Conservation (phyloP, 2,329 filamentous ascomycete genomes). For the Aspergillus udagawae region DNA sequence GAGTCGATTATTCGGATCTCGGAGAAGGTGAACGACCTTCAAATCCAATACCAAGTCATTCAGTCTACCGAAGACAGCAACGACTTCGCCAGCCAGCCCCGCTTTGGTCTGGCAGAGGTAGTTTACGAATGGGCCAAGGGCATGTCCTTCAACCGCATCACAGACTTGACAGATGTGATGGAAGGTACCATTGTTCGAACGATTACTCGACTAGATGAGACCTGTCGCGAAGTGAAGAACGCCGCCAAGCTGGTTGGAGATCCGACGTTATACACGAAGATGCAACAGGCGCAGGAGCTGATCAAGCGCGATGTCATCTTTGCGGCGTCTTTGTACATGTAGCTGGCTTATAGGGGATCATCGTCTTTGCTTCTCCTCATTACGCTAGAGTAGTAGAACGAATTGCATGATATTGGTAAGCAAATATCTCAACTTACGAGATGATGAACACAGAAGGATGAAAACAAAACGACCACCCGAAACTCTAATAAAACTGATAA, state of each 20-base stretch:
- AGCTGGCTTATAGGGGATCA: background rate
- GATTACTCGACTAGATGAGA: conserved; percentile 91
- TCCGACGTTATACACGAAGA: conserved; percentile 88
- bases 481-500: background rate
- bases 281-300: conserved; percentile 95
- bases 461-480: background rate
- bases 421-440: background rate
- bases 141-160: conserved; percentile 98
- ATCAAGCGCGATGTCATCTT: conserved; percentile 96
- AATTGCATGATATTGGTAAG: background rate
- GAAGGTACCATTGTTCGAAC: conserved; percentile 96
- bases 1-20: conserved; percentile 84
- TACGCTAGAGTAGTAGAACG: background rate
- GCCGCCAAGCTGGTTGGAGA: conserved; percentile 93
- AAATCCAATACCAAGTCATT: conserved; percentile 88
- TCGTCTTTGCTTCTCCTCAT: background rate
- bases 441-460: background rate
- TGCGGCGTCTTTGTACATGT: conserved; percentile 86
- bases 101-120: conserved; percentile 93
- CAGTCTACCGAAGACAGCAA: conserved; percentile 85
- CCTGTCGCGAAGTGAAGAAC: conserved; percentile 95
- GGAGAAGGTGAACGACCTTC: conserved; percentile 86
- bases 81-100: conserved; percentile 80
- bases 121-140: conserved; percentile 98
- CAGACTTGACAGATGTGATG: conserved; percentile 88